Conservation (phyloP, 352 stramenopile species). For the Globisporangium lucens region DNA sequence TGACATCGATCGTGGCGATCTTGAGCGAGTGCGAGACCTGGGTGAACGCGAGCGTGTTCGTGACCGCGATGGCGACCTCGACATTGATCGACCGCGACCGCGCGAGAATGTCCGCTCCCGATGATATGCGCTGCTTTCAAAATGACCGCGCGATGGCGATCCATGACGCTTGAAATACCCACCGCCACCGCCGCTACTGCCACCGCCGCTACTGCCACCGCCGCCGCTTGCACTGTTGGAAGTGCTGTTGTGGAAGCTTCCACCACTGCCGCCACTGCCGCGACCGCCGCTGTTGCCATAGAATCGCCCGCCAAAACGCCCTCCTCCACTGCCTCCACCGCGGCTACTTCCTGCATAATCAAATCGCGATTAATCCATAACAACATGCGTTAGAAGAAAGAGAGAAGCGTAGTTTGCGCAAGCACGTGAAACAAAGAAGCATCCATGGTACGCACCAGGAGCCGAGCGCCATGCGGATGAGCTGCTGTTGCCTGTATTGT, state of each 20-base stretch:
- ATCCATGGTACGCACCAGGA: neutral
- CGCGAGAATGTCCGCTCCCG: conserved; percentile 38
- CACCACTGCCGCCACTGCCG: neutral
- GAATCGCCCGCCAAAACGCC: conserved; percentile 17
- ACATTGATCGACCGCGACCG: conserved; percentile 45
- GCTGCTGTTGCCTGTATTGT: neutral
- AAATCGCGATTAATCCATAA: neutral
- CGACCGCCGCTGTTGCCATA: conserved; percentile 10
- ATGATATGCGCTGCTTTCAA: conserved; percentile 25
- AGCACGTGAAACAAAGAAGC: neutral
- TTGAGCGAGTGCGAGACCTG: conserved; percentile 21
- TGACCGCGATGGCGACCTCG: conserved; percentile 43
- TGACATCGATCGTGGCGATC: conserved; percentile 35
- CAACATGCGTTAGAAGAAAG: neutral
- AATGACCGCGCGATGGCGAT: conserved; percentile 22
- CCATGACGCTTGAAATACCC: conserved; percentile 36
- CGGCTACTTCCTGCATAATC: conserved; percentile 4
- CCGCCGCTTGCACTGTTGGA: conserved; percentile 9
- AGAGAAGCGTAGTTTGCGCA: neutral
- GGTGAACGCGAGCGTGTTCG: conserved; percentile 28
- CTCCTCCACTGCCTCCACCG: conserved; percentile 11
- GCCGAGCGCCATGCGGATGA: conserved; percentile 3
- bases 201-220: conserved; percentile 11
- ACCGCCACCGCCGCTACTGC: neutral
- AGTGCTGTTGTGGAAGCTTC: neutral